Evolutionary conservation across 768 basidiomycete species (phyloP).

Genomic region (Termitomyces sp.): DNA sequence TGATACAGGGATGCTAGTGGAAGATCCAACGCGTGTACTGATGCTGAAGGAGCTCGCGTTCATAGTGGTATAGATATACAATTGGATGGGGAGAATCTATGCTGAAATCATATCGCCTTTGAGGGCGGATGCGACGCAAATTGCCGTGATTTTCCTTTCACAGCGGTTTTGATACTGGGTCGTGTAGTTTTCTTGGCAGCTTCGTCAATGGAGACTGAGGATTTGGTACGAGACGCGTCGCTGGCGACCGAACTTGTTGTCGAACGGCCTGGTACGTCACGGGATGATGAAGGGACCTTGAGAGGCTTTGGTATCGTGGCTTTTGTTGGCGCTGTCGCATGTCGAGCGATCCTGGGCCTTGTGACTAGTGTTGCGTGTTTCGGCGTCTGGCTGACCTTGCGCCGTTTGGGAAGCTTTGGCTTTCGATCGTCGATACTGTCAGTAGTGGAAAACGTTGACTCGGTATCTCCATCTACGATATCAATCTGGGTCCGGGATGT

Average conservation of each 20-base stretch:
- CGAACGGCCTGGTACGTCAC: constrained; percentile 2
- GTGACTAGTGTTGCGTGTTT: constrained; percentile 12
- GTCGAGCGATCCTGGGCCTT: constrained; percentile 18
- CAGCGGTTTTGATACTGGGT: background rate
- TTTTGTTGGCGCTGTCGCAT: constrained; percentile 7
- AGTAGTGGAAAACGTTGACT: constrained; percentile 17
- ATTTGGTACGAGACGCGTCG: constrained; percentile 5
- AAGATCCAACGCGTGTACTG: background rate
- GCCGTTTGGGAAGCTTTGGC: constrained; percentile 30
- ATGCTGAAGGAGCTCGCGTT: background rate
- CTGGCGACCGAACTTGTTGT: background rate
- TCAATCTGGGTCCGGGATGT: constrained; percentile 3
- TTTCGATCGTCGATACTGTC: constrained; percentile 20
- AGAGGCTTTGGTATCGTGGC: constrained; percentile 12
- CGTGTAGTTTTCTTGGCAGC: background rate
- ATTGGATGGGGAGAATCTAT: constrained; percentile 5
- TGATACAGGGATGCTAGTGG: constrained; percentile 8
- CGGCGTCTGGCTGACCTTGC: constrained; percentile 27
- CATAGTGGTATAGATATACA: constrained; percentile 9
- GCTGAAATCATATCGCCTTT: constrained; percentile 1
- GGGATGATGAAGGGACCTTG: constrained; percentile 13
- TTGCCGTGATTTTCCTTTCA: constrained; percentile 1
- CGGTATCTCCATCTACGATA: constrained; percentile 8
- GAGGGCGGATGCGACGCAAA: constrained; percentile 1
- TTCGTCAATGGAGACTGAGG: constrained; percentile 1